Evolutionary conservation across 192 early-diverging fungal species (phyloP).

Genomic region (Dissophora ornata): DNA sequence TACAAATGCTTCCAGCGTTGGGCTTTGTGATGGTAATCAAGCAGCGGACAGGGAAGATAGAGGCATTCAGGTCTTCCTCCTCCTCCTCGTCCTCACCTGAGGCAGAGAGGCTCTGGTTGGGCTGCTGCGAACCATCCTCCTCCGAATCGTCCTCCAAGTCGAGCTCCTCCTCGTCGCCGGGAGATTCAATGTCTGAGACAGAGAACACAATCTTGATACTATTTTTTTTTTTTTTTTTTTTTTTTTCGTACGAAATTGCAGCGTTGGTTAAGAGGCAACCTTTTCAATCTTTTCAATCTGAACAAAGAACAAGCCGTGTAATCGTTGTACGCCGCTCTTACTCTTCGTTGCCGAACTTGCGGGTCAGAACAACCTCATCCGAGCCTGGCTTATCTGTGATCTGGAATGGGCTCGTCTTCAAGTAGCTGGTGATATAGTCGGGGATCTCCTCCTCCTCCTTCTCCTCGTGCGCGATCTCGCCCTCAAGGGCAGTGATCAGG

Average conservation of each 20-base stretch:
- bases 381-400: conserved; percentile 83
- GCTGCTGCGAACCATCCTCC: conserved; percentile 36
- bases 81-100: conserved; percentile 64
- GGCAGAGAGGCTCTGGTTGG: conserved; percentile 51
- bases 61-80: conserved; percentile 71
- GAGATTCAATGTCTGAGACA: conserved; percentile 85
- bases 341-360: conserved; percentile 93
- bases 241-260: background rate
- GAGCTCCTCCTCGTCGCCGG: conserved; percentile 74
- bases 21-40: conserved; percentile 81
- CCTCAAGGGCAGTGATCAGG: conserved; percentile 26
- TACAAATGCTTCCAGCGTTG: conserved; percentile 78
- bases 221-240: too few relatives aligned
- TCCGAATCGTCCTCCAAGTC: conserved; percentile 67
- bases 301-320: too few relatives aligned
- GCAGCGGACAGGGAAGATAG: conserved; percentile 77
- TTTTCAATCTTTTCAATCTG: too few relatives aligned
- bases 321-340: too few relatives aligned
- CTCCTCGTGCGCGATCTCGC: conserved; percentile 53
- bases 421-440: conserved; percentile 47
- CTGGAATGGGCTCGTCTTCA: conserved; percentile 58
- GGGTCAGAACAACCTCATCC: conserved; percentile 82
- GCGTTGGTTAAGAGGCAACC: too few relatives aligned
- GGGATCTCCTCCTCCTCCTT: conserved; percentile 45
- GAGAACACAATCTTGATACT: conserved; percentile 89